A percentile compares a stretch with the other conserved stretches of the same genome.
These are phyloP conservation scores for Casuarina glauca DNA, from an alignment of 306 rosid genomes.

Conservation along the genomic window DNA sequence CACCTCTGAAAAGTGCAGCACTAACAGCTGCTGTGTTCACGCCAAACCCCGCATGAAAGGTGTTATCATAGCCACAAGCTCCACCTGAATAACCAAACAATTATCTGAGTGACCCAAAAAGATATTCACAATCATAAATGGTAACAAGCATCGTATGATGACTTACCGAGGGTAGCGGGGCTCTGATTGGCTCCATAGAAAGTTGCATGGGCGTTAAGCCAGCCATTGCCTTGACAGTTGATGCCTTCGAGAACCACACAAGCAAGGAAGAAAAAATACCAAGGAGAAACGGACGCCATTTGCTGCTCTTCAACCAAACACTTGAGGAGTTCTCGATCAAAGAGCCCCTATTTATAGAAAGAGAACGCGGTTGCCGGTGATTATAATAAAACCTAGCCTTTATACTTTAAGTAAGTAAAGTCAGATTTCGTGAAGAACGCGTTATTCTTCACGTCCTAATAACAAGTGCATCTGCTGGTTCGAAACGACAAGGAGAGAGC, in stretches of 20 bases:
- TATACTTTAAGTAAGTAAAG: background rate
- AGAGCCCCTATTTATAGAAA: slow-evolving; percentile 40
- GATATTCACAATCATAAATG: background rate
- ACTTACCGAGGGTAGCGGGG: slow-evolving; percentile 69
- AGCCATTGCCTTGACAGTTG: slow-evolving; percentile 41
- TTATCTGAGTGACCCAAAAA: too few relatives aligned
- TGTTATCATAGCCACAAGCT: slow-evolving; percentile 81
- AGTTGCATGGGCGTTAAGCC: slow-evolving; percentile 86
- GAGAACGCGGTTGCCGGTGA: slow-evolving; percentile 67
- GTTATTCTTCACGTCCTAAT: slow-evolving; percentile 25
- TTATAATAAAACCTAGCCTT: slow-evolving; percentile 18
- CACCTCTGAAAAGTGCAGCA: slow-evolving; percentile 56
- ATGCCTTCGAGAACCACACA: slow-evolving; percentile 27
- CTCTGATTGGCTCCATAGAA: slow-evolving; percentile 73
- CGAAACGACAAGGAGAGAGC: slow-evolving; percentile 15
- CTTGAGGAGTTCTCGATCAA: slow-evolving; percentile 1
- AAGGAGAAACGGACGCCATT: slow-evolving; percentile 39
- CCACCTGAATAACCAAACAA: slow-evolving; percentile 48
- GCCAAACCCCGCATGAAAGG: slow-evolving; percentile 79
- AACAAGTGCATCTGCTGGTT: background rate
- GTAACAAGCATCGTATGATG: too few relatives aligned
- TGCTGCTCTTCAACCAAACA: slow-evolving; percentile 28
- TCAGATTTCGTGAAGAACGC: slow-evolving; percentile 15
- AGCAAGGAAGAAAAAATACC: slow-evolving; percentile 25
- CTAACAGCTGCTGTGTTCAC: slow-evolving; percentile 79